Base-by-base conservation (phyloP, 768 basidiomycete genomes). In the Lentinula sp. region DNA sequence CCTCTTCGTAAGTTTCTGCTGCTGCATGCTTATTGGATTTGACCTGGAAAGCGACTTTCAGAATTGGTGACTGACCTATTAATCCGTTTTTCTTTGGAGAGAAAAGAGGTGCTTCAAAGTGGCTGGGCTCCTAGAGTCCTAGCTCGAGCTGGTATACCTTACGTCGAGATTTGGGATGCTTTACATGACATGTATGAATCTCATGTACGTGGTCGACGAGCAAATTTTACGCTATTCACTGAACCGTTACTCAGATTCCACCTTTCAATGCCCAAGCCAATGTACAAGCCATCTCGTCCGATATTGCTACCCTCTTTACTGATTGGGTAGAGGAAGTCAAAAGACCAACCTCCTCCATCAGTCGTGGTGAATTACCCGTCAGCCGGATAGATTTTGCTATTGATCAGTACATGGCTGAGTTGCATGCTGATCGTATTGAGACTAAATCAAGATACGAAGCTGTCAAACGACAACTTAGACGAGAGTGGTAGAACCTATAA, bases 111-210 rank as follows among this genome's bases (percentile, higher is more conserved):
- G 0, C 74, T 91, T 36, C 81, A 85, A 2, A 75, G 81, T 48
- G 95, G 95, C 12, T 98, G 96, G 96, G 86, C 86, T 0, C 83
- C 92, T 6, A 81, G 86, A 50, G 80, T 91, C 59, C 75, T 98
- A 61, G 78, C 86, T 18, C 88, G 94, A 71, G 95, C 89, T 58
- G 86, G 88, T 2, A 87, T 95, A 23, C 88, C 91, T 8, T 88
- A 84, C 66, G 78, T 82, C 39, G 91, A 94, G 61, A 81, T 95
- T 57, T 96, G 93, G 85, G 88, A 92, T 65, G 83, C 89, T 20
- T 80, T 93, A 64, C 88, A 92, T 65, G 88, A 88, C 69, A 88
- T 93, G 82, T 91, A 91, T 63, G 90, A 93, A 70, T 91, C 90
- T 28, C 90, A 93, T 76, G 95, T 94, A 72, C 67, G 79, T 71